phyloP scores from a whole-genome alignment of 2,329 filamentous ascomycete genomes.

The Exophiala phaeomuriformis region DNA sequence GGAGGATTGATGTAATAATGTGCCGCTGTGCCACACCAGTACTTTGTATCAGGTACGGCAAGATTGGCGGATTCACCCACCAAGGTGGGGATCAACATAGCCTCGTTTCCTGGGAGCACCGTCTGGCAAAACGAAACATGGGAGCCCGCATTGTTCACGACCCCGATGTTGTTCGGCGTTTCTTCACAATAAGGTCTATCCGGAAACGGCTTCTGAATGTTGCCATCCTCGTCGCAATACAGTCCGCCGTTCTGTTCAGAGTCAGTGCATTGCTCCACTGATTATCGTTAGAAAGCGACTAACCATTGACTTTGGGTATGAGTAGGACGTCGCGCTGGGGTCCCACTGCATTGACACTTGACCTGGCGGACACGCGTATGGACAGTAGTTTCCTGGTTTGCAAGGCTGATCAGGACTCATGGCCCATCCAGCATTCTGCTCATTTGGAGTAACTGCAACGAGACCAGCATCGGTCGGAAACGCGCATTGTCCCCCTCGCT shows the following conservation, averaged over 20 bases:
- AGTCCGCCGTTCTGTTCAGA: conserved; percentile 61
- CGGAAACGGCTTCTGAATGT: conserved; percentile 62
- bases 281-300: conserved; percentile 29
- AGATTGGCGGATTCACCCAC: conserved; percentile 51
- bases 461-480: conserved; percentile 62
- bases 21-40: conserved; percentile 66
- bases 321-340: conserved; percentile 57
- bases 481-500: conserved; percentile 52
- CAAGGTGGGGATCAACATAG: conserved; percentile 73
- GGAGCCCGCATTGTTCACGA: conserved; percentile 57
- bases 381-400: conserved; percentile 61
- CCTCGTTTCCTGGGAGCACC: conserved; percentile 69
- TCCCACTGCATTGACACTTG: conserved; percentile 76
- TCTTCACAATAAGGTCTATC: conserved; percentile 61
- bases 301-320: conserved; percentile 66
- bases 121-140: conserved; percentile 70
- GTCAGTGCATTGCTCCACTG: conserved; percentile 8
- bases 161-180: conserved; percentile 58
- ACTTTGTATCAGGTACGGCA: conserved; percentile 61
- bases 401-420: conserved; percentile 70
- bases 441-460: conserved; percentile 58
- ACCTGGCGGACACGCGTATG: conserved; percentile 67
- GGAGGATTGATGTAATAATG: conserved; percentile 77
- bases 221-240: conserved; percentile 60
- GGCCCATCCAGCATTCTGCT: conserved; percentile 66